Evolutionary conservation across 306 rosid species (phyloP).

Genomic region (Quercus glauca): DNA sequence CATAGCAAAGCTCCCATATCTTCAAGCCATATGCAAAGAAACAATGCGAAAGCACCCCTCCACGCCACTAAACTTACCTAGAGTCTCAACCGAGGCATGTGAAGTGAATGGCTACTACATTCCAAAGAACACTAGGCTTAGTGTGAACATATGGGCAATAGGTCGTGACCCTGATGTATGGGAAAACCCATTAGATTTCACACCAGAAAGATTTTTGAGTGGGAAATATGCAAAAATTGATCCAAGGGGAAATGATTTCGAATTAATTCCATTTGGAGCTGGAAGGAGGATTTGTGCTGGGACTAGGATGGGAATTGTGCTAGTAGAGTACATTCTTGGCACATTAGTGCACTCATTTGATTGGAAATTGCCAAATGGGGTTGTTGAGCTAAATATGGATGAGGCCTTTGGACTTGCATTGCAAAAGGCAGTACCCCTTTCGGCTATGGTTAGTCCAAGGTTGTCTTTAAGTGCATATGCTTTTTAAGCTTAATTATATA

Average conservation of each 20-base stretch:
- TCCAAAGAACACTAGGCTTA: slow-evolving; percentile 37
- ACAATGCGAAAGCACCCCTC: slow-evolving; percentile 48
- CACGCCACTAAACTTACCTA: slow-evolving; percentile 44
- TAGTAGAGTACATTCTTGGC: slow-evolving; percentile 40
- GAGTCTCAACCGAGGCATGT: slow-evolving; percentile 33
- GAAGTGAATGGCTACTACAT: slow-evolving; percentile 44
- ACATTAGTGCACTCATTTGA: slow-evolving; percentile 48
- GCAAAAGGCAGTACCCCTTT: slow-evolving; percentile 42
- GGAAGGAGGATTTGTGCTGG: slow-evolving; percentile 55
- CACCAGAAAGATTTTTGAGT: slow-evolving; percentile 36
- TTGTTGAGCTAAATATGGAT: slow-evolving; percentile 35
- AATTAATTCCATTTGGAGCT: slow-evolving; percentile 50
- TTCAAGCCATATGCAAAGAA: slow-evolving; percentile 47
- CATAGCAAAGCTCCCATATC: slow-evolving; percentile 34
- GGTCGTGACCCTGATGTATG: slow-evolving; percentile 52
- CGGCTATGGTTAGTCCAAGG: slow-evolving; percentile 31
- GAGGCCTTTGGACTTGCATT: slow-evolving; percentile 45
- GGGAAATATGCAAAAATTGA: slow-evolving; percentile 32
- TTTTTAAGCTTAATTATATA: slow-evolving; percentile 1
- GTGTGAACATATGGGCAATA: slow-evolving; percentile 53
- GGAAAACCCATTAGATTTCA: slow-evolving; percentile 41
- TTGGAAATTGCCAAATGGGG: slow-evolving; percentile 38
- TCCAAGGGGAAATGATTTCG: slow-evolving; percentile 42
- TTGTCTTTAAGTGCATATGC: slow-evolving; percentile 27
- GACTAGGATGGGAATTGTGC: slow-evolving; percentile 40